Percentiles rank a stretch among this genome's conserved stretches.
Evolutionary conservation across 352 stramenopile species (phyloP).

Genomic region (Phytopythium cucurbitacearum): DNA sequence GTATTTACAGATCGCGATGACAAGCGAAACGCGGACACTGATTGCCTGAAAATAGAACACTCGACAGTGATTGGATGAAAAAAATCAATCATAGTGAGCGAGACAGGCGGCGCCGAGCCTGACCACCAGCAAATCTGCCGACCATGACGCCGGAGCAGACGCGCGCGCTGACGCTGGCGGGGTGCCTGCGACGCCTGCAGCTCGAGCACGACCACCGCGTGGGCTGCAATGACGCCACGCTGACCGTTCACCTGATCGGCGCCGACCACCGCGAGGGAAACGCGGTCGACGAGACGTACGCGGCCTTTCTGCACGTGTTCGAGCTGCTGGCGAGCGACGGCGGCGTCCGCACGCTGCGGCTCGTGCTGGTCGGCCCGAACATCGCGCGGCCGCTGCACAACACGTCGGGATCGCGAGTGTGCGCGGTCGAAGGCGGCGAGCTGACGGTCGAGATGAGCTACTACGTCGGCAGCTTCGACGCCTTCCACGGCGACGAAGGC

Average conservation of each 20-base stretch:
- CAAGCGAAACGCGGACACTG: no score
- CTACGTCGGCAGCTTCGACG: conserved; percentile 69
- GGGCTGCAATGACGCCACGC: not conserved
- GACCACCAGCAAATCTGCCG: no score
- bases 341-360: conserved; percentile 27
- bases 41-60: no score
- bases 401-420: conserved; percentile 16
- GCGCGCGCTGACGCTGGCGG: conserved; percentile 27
- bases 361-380: conserved; percentile 78
- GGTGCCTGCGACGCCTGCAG: conserved; percentile 22
- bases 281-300: conserved; percentile 43
- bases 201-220: conserved; percentile 8
- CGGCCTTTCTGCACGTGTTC: conserved; percentile 52
- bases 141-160: conserved; percentile 12
- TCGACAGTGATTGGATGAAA: no score
- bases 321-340: conserved; percentile 28
- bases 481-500: conserved; percentile 38
- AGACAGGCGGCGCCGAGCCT: no score
- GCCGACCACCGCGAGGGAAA: conserved; percentile 78
- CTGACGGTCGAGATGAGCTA: conserved; percentile 53
- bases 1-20: no score
- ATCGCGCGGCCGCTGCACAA: conserved; percentile 53
- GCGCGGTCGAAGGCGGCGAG: conserved; percentile 4
- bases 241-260: conserved; percentile 68
- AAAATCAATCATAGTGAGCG: no score